These are phyloP conservation scores for Gomphus bonarii DNA, from an alignment of 1,284 basidiomycete species.

Conservation along the genomic window DNA sequence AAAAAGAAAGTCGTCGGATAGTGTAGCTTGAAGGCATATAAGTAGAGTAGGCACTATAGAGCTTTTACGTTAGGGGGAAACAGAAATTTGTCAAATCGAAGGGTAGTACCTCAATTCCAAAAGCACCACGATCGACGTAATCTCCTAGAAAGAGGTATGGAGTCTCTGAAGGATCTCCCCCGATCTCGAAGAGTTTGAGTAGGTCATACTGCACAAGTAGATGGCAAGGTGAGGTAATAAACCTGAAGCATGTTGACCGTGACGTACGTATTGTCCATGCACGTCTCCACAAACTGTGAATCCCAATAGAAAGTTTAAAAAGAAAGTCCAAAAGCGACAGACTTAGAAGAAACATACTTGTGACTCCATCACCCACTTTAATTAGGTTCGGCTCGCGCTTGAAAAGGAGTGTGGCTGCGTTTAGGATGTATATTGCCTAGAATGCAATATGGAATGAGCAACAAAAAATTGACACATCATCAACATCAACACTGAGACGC, in stretches of 20 bases:
- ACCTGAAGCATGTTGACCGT: background rate
- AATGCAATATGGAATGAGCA: background rate
- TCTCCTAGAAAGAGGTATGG: conserved; percentile 96
- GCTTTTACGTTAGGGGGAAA: background rate
- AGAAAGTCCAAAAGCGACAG: conserved; percentile 8
- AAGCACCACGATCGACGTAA: conserved; percentile 96
- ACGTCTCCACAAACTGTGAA: conserved; percentile 88
- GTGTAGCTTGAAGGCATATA: conserved; percentile 91
- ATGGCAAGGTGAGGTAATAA: conserved; percentile 13
- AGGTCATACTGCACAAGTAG: conserved; percentile 70
- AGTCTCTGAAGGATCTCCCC: conserved; percentile 81
- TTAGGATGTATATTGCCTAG: conserved; percentile 74
- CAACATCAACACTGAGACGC: background rate
- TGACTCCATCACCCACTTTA: conserved; percentile 83
- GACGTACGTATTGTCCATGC: conserved; percentile 93
- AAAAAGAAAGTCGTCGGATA: conserved; percentile 86
- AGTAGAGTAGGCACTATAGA: conserved; percentile 71
- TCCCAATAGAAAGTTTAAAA: conserved; percentile 1
- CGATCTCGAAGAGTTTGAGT: conserved; percentile 97
- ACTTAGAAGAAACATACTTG: conserved; percentile 48
- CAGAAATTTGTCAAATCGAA: background rate
- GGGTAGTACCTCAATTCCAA: conserved; percentile 77
- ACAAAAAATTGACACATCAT: background rate
- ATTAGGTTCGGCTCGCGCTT: conserved; percentile 82
- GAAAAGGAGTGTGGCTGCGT: conserved; percentile 68